These are phyloP conservation scores for Luffa aegyptiaca DNA, from an alignment of 306 rosid genomes.

Conservation along the genomic window DNA sequence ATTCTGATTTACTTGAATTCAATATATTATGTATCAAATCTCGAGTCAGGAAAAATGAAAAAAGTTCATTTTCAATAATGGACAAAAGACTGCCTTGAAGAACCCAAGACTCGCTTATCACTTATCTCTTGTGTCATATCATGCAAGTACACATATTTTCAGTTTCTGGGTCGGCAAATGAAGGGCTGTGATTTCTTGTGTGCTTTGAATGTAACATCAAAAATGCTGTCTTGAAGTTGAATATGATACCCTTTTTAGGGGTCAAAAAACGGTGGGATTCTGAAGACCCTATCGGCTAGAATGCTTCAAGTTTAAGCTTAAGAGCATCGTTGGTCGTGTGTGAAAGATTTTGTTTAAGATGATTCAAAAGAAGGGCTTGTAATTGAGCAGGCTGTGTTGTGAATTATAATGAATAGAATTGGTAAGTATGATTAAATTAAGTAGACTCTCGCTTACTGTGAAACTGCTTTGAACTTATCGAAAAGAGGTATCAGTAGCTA, in stretches of 20 bases:
- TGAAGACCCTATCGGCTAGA: not conserved
- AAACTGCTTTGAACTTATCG: not conserved
- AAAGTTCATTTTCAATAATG: not conserved
- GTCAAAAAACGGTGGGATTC: not conserved
- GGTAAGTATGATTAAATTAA: not conserved
- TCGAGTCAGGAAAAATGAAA: no score
- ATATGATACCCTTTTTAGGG: not conserved
- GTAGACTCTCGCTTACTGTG: not conserved
- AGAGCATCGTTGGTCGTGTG: not conserved
- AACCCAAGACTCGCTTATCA: not conserved
- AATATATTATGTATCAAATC: no score
- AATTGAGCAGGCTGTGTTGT: not conserved
- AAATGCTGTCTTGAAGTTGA: not conserved
- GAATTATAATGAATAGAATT: not conserved
- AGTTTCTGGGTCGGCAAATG: not conserved
- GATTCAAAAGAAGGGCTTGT: not conserved
- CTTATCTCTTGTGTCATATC: not conserved
- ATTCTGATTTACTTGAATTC: not conserved
- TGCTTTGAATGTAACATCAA: not conserved
- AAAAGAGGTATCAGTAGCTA: not conserved
- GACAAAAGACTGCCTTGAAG: not conserved
- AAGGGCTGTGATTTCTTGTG: not conserved
- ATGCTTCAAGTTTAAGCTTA: not conserved
- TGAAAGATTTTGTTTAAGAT: not conserved
- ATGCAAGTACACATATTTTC: not conserved